These are phyloP conservation scores for Fomitopsis palustris DNA, from an alignment of 1,284 basidiomycete genomes.

Conservation along the genomic window DNA sequence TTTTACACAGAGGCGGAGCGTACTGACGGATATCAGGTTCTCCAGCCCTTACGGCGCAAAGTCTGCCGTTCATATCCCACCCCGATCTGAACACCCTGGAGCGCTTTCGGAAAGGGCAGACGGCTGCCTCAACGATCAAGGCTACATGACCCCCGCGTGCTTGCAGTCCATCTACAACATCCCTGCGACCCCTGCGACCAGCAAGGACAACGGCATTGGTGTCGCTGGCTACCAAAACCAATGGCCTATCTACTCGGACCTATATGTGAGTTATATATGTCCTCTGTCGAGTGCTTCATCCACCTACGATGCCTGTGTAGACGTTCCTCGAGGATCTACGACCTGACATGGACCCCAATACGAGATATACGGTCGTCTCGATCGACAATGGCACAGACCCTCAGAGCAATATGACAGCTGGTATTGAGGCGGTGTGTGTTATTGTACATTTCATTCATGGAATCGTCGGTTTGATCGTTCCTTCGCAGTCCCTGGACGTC, in stretches of 20 bases:
- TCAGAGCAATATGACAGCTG: constrained; percentile 16
- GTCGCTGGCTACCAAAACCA: constrained; percentile 54
- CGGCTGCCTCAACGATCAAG: constrained; percentile 6
- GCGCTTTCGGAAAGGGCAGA: constrained; percentile 22
- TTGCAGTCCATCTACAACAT: constrained; percentile 50
- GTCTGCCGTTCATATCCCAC: not conserved
- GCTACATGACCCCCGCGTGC: constrained; percentile 49
- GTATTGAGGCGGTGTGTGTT: constrained; percentile 19
- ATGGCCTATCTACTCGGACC: constrained; percentile 49
- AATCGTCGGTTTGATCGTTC: no score
- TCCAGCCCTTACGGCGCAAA: constrained; percentile 13
- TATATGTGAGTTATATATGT: constrained; percentile 32
- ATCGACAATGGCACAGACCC: constrained; percentile 55
- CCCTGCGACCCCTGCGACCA: constrained; percentile 40
- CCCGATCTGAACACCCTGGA: no score
- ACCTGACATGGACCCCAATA: constrained; percentile 44
- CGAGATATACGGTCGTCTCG: constrained; percentile 49
- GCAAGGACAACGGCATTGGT: constrained; percentile 44
- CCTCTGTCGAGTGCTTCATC: constrained; percentile 5
- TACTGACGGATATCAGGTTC: constrained; percentile 8
- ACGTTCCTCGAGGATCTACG: constrained; percentile 49
- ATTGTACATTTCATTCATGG: no score
- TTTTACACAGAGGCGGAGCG: not conserved
- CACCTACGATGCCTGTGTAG: constrained; percentile 28
- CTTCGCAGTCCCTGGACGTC: constrained; percentile 49